phyloP scores from a whole-genome alignment of 441 rosid species.

The Sinapis alba region DNA sequence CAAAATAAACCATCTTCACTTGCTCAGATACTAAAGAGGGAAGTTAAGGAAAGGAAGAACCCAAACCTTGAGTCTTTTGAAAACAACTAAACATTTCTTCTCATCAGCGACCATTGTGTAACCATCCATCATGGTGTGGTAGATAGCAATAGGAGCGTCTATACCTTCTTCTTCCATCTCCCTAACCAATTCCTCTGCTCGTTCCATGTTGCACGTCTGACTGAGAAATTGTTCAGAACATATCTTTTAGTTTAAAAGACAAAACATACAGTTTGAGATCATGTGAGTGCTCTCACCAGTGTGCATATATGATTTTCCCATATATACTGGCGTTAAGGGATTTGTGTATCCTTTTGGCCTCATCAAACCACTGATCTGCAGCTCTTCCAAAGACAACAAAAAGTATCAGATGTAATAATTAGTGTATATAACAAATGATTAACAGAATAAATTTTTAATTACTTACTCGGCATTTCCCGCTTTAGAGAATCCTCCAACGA shows the following conservation, averaged over 20 bases:
- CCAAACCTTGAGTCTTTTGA: slow-evolving; percentile 83
- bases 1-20: slow-evolving; percentile 16
- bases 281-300: slow-evolving; percentile 55
- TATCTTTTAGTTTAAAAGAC: slow-evolving; percentile 11
- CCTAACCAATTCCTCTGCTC: slow-evolving; percentile 85
- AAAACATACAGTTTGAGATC: background rate
- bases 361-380: slow-evolving; percentile 92
- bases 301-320: slow-evolving; percentile 86
- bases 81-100: slow-evolving; percentile 82
- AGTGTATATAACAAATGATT: background rate
- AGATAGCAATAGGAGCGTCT: slow-evolving; percentile 88
- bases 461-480: slow-evolving; percentile 81
- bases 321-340: slow-evolving; percentile 77
- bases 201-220: slow-evolving; percentile 78
- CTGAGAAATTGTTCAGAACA: slow-evolving; percentile 42
- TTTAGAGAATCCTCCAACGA: slow-evolving; percentile 90
- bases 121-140: slow-evolving; percentile 98
- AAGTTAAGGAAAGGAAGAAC: background rate
- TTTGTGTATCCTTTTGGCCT: slow-evolving; percentile 68
- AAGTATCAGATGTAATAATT: slow-evolving; percentile 43
- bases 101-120: slow-evolving; percentile 80
- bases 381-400: slow-evolving; percentile 72
- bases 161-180: slow-evolving; percentile 99
- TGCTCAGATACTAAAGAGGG: background rate
- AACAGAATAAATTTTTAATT: background rate